These are phyloP conservation scores for Limnomonas spitsbergensis DNA, from an alignment of 139 green algal genomes.

Conservation along the genomic window DNA sequence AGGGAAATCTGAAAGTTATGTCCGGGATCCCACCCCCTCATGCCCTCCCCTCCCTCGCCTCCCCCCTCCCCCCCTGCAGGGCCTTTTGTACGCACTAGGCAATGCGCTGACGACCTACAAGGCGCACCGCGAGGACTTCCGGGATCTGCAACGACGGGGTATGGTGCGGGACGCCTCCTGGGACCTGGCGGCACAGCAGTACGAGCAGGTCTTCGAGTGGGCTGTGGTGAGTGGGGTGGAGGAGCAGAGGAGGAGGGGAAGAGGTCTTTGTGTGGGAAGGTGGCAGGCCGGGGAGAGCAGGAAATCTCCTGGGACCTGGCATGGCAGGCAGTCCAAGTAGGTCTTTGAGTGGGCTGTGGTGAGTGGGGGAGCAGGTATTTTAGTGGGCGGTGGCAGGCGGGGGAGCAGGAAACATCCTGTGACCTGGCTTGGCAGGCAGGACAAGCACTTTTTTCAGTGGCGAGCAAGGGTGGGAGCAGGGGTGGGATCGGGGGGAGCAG, in stretches of 20 bases:
- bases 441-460: slow-evolving; percentile 26
- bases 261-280: too few species aligned
- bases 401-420: slow-evolving; percentile 57
- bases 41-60: too few species aligned
- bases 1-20: too few species aligned
- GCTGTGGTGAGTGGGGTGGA: slow-evolving; percentile 7
- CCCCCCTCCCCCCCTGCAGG: slow-evolving; percentile 19
- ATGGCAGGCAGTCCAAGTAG: slow-evolving; percentile 35
- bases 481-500: too few species aligned
- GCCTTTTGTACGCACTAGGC: slow-evolving; percentile 52
- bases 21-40: too few species aligned
- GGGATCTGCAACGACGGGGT: slow-evolving; percentile 48
- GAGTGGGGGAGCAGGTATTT: too few species aligned
- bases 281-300: too few species aligned
- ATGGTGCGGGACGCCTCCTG: slow-evolving; percentile 72
- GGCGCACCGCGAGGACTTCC: slow-evolving; percentile 52
- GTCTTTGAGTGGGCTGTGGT: slow-evolving; percentile 19
- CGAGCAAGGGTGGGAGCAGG: too few species aligned
- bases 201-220: slow-evolving; percentile 28
- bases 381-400: too few species aligned
- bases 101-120: slow-evolving; percentile 55
- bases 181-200: slow-evolving; percentile 28
- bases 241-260: too few species aligned
- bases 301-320: slow-evolving; percentile 49
- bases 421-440: slow-evolving; percentile 29